Conservation (phyloP, 371 early-diverging fungal species). For the Phascolomyces articulosus region DNA sequence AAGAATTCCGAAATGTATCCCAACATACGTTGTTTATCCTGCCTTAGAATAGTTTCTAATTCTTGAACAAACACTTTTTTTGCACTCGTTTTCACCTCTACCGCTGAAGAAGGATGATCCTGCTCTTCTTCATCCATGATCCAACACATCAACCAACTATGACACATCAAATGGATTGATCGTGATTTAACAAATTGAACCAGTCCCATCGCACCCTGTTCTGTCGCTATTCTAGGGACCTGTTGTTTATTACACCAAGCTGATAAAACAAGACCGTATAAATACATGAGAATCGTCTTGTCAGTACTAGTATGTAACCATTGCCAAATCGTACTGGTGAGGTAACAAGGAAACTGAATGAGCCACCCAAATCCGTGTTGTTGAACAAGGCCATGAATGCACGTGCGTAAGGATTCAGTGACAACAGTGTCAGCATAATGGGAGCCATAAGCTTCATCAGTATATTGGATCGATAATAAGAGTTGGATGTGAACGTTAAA, state of each 20-base stretch:
- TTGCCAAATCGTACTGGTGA: slow-evolving; percentile 30
- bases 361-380: slow-evolving; percentile 32
- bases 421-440: slow-evolving; percentile 29
- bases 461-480: slow-evolving; percentile 28
- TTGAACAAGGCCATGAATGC: slow-evolving; percentile 32
- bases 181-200: slow-evolving; percentile 29
- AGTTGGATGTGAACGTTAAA: slow-evolving; percentile 42
- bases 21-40: not conserved
- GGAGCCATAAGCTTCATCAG: slow-evolving; percentile 24
- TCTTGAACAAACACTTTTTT: not conserved
- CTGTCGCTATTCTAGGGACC: slow-evolving; percentile 12
- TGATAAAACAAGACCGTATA: slow-evolving; percentile 40
- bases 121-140: slow-evolving; percentile 15
- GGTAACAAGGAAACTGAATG: slow-evolving; percentile 24
- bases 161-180: slow-evolving; percentile 19
- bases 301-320: slow-evolving; percentile 19
- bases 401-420: slow-evolving; percentile 33
- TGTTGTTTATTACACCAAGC: no score
- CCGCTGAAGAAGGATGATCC: not conserved
- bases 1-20: slow-evolving; percentile 7
- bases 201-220: slow-evolving; percentile 20
- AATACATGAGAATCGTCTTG: slow-evolving; percentile 29
- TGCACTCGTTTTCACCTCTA: not conserved
- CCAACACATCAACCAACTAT: slow-evolving; percentile 35
- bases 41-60: not conserved